phyloP scores from a whole-genome alignment of 345 rosid species.

The Syzygium jambos region DNA sequence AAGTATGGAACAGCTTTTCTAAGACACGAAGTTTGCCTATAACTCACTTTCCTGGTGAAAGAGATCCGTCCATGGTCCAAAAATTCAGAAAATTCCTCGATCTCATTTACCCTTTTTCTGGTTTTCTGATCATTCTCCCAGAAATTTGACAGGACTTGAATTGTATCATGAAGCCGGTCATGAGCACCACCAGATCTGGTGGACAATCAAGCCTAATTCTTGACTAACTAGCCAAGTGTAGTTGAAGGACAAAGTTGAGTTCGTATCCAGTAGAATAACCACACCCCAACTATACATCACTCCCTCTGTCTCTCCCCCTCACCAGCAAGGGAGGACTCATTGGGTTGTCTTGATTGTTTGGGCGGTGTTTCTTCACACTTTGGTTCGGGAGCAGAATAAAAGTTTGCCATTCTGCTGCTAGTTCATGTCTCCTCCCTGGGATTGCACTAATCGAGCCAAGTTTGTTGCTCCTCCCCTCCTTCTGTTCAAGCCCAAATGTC shows the following conservation, averaged over 20 bases:
- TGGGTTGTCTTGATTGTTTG: too few species aligned
- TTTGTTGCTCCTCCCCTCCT: too few species aligned
- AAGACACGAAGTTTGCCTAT: not conserved
- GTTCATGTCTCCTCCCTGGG: too few species aligned
- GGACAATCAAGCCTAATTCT: not conserved
- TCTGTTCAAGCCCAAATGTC: too few species aligned
- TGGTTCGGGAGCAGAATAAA: too few species aligned
- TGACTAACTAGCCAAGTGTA: not conserved
- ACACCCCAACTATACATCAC: not conserved
- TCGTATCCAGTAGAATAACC: not conserved
- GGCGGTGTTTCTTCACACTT: too few species aligned
- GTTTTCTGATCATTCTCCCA: not conserved
- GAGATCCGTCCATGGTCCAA: not conserved
- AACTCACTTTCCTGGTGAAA: not conserved
- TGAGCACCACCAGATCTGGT: not conserved
- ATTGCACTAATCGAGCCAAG: too few species aligned
- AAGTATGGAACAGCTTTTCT: not conserved
- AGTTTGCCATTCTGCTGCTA: too few species aligned
- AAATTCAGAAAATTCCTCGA: not conserved
- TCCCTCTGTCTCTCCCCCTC: too few species aligned
- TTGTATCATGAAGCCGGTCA: not conserved
- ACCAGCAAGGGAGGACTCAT: too few species aligned
- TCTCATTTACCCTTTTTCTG: not conserved
- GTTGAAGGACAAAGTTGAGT: not conserved
- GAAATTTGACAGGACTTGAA: not conserved